These are phyloP conservation scores for Penicillium sp. DNA, from an alignment of 2,329 filamentous ascomycete species.

Conservation along the genomic window DNA sequence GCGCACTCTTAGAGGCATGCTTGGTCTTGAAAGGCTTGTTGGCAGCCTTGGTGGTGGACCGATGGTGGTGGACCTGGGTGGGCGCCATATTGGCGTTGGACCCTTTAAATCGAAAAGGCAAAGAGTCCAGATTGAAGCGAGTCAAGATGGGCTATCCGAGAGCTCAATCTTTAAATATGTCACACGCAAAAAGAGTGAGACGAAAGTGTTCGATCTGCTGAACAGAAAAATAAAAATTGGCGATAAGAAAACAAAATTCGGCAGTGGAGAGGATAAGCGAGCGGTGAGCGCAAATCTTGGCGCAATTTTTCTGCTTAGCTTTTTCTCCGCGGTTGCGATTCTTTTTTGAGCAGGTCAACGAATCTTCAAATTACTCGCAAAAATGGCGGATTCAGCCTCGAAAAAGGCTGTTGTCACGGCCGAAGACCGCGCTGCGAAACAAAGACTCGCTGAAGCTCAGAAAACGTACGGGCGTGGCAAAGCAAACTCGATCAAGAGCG, in stretches of 20 bases:
- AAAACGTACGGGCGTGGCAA: conserved; percentile 83
- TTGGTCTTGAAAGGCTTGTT: conserved; percentile 93
- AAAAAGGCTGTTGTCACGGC: conserved; percentile 36
- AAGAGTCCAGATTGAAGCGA: conserved; percentile 51
- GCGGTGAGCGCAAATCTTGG: conserved; percentile 41
- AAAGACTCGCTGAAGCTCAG: conserved; percentile 59
- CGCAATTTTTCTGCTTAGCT: conserved; percentile 40
- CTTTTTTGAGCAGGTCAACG: conserved; percentile 10
- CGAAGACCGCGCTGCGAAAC: conserved; percentile 46
- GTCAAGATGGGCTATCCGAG: background rate
- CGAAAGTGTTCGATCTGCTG: conserved; percentile 4
- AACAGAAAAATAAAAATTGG: conserved; percentile 18
- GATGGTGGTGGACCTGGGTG: conserved; percentile 74
- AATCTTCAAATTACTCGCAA: conserved; percentile 12
- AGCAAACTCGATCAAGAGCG: conserved; percentile 69
- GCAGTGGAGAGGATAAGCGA: conserved; percentile 44
- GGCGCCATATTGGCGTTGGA: conserved; percentile 71
- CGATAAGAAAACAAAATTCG: conserved; percentile 41
- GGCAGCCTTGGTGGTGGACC: conserved; percentile 84
- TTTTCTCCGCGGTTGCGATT: conserved; percentile 21
- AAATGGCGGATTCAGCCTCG: conserved; percentile 37
- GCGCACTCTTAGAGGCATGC: conserved; percentile 82
- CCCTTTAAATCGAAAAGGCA: conserved; percentile 87
- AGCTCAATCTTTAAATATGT: conserved; percentile 4
- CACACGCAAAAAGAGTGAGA: background rate